Percentiles rank a stretch among this genome's conserved stretches.
These are phyloP conservation scores for Puccinia coronata DNA, from an alignment of 1,284 basidiomycete genomes.

Conservation along the genomic window DNA sequence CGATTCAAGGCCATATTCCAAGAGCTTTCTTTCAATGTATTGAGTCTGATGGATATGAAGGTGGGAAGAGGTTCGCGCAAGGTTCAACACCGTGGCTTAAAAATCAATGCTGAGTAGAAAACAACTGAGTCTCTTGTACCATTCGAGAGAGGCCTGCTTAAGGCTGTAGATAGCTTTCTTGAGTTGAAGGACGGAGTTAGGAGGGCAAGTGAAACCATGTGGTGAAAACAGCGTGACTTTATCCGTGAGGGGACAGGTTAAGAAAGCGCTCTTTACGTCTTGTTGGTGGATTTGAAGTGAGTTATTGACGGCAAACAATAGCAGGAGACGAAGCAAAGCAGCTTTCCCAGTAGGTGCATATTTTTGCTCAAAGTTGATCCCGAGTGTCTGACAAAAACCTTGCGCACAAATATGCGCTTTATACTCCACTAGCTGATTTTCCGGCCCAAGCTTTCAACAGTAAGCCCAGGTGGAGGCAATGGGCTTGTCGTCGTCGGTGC, in stretches of 20 bases:
- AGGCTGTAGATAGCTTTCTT: background rate
- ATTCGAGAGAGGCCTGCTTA: background rate
- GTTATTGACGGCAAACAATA: too few relatives aligned
- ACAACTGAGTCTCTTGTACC: background rate
- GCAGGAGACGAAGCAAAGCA: constrained; percentile 26
- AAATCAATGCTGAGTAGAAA: constrained; percentile 13
- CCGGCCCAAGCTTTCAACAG: constrained; percentile 24
- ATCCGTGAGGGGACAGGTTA: background rate
- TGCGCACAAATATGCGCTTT: constrained; percentile 50
- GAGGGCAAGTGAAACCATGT: too few relatives aligned
- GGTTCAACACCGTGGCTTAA: background rate
- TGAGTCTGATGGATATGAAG: background rate
- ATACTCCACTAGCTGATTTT: constrained; percentile 23
- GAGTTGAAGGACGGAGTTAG: too few relatives aligned
- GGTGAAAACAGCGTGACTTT: background rate
- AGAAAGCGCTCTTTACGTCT: constrained; percentile 36
- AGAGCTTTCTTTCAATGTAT: background rate
- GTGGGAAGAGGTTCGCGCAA: background rate
- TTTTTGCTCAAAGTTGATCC: constrained; percentile 47
- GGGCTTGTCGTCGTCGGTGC: background rate
- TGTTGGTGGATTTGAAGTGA: constrained; percentile 39
- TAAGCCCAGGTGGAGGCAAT: background rate
- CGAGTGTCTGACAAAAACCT: constrained; percentile 47
- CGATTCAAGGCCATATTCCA: background rate
- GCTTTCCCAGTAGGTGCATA: constrained; percentile 46